These are phyloP conservation scores for Aspergillus funiculosus DNA, from an alignment of 495 filamentous ascomycete genomes.

Conservation along the genomic window DNA sequence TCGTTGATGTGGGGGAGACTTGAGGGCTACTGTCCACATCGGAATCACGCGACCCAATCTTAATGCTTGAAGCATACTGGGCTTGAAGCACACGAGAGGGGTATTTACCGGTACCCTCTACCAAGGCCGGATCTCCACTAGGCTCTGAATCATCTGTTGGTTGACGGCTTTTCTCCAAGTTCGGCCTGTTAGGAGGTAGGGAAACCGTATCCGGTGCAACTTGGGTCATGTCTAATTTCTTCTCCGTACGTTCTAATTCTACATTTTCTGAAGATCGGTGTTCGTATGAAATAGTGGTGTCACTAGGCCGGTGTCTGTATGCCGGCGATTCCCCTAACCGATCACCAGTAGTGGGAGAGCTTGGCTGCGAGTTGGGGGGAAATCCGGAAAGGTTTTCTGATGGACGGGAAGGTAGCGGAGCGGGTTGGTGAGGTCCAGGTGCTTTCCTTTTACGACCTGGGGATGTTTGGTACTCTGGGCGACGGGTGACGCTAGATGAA, in stretches of 20 bases:
- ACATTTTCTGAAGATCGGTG: not conserved
- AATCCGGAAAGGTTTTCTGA: slow-evolving; percentile 3
- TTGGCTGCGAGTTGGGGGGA: slow-evolving; percentile 9
- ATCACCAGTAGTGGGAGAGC: slow-evolving; percentile 3
- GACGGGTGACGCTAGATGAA: slow-evolving; percentile 21
- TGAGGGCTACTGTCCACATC: slow-evolving; percentile 16
- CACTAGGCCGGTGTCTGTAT: slow-evolving; percentile 14
- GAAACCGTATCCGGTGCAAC: not conserved
- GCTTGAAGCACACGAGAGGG: slow-evolving; percentile 1
- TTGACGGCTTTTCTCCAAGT: not conserved
- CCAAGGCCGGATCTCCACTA: not conserved
- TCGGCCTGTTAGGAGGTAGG: not conserved
- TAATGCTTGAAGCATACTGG: slow-evolving; percentile 8
- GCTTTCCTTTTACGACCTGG: slow-evolving; percentile 43
- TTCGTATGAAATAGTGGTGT: slow-evolving; percentile 3
- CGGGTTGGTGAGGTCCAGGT: slow-evolving; percentile 30
- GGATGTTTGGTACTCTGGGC: slow-evolving; percentile 32
- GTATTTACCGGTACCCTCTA: not conserved
- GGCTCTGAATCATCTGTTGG: slow-evolving; percentile 7
- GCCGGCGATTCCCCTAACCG: not conserved
- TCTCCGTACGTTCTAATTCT: slow-evolving; percentile 5
- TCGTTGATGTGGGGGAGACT: slow-evolving; percentile 4
- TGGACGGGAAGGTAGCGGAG: slow-evolving; percentile 31
- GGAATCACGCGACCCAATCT: slow-evolving; percentile 10
- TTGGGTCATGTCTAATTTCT: not conserved